Evolutionary conservation across 805 yeast genomes (phyloP), one percentile per base, ranked within the genome.

Genomic region (Metschnikowia amazonensis): DNA sequence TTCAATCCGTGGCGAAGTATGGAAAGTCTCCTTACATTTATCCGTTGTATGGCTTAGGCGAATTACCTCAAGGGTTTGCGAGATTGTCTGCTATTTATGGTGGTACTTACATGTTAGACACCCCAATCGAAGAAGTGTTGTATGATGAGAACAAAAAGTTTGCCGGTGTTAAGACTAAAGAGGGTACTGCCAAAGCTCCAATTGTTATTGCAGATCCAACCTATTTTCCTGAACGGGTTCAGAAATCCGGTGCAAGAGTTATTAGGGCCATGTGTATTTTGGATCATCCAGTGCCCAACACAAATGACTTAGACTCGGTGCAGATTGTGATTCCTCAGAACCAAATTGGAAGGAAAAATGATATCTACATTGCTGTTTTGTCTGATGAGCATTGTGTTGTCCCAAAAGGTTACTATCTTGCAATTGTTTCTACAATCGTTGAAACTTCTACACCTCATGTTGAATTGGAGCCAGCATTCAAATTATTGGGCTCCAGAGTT

Each of bases 41-140:
- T 64, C 99, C 99, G 39, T 74, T 92, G 60, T 94, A 94, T 62
- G 99, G 99, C 6, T 77, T 94, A 47, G 99, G 99, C 43, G 99
- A 94, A 67, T 76, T 94, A 49, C 99, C 99, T n/a, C 99, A 94
- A 70, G 99, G 97, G 7, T 94, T 94, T 72, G 97, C 98, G 9
- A 80, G 99, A 64, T 79, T 94, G 50, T 84, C 95, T 43, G 99
- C 99, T 21, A 92, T 94, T 55, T 89, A 94, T 62, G 99, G 99
- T 53, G 99, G 99, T 60, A 92, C 98, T 16, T 94, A 89, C 64
- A 94, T 94, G 99, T 79, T 94, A 62, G 96, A 89, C 64, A 92
- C 96, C 27, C 97, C 97, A 39, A 82, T 94, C 51, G 96, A 94
- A 50, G 96, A 92, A 69, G 77, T 90, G 16, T 74, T 86, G 42